phyloP scores from a whole-genome alignment of 331 rosid genomes.

The Phaseolus coccineus region DNA sequence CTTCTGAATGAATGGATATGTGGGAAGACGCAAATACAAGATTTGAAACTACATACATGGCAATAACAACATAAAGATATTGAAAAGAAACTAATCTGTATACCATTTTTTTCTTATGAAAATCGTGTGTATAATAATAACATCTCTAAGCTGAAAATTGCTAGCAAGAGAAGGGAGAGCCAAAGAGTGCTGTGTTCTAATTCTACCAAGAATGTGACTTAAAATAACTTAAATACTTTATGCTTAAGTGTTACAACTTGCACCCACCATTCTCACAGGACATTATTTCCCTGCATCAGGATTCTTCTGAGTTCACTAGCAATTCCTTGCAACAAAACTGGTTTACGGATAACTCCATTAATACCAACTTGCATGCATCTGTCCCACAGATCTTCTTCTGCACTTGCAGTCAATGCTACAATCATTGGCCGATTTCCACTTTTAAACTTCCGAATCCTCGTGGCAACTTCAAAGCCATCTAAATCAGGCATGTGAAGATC shows the following conservation, averaged over 20 bases:
- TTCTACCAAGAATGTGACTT: conserved; percentile 53
- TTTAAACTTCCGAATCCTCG: conserved; percentile 72
- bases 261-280: conserved; percentile 48
- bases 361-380: conserved; percentile 77
- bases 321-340: conserved; percentile 76
- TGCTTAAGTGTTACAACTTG: conserved; percentile 43
- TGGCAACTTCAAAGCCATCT: conserved; percentile 89
- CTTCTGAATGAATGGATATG: conserved; percentile 24
- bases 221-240: conserved; percentile 43
- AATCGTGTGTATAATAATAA: conserved; percentile 52
- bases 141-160: conserved; percentile 59
- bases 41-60: conserved; percentile 32
- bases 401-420: conserved; percentile 65
- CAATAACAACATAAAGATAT: conserved; percentile 28
- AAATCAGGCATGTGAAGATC: conserved; percentile 88
- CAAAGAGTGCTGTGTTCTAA: conserved; percentile 49
- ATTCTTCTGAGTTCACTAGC: conserved; percentile 74
- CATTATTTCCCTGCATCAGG: conserved; percentile 68
- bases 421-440: conserved; percentile 89
- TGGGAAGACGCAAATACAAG: conserved; percentile 18
- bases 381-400: conserved; percentile 78
- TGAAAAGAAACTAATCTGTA: conserved; percentile 61
- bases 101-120: conserved; percentile 59
- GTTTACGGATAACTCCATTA: conserved; percentile 75
- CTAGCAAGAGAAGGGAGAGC: conserved; percentile 38